Base-by-base conservation (phyloP, 805 yeast genomes). In the Tetrapisispora namnaoensis region DNA sequence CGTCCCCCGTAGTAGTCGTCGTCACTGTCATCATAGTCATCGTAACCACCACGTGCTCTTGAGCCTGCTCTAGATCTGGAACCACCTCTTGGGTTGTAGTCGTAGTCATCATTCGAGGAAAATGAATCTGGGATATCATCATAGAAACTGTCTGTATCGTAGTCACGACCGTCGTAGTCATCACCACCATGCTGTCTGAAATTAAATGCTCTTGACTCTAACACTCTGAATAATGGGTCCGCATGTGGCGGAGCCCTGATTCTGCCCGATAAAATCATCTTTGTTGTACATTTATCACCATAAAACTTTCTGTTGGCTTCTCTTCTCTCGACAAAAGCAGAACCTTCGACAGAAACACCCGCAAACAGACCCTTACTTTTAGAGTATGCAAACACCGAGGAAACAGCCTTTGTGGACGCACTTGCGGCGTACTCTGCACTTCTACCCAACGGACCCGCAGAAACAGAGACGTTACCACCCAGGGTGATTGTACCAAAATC, bases 371-470 rank as follows among this genome's bases (percentile, higher is more conserved):
- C 99, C 67, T 93, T 93, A 9, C 97, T 90, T 67, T 91, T 93
- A 9, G 98, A 87, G 69, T 93, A 93, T 0, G 97, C 73, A 63
- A 90, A 93, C 16, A 93, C 83, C 13, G 98, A 95, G 2, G 98
- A 84, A 6, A 89, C 91, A 45, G 84, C 75, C 56, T 82, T 83
- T 49, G 86, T 67, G 1, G 96, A 87, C 0, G 97, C 98, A 24
- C 95, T 78, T 17, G 96, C 98, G 18, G 93, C 96, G 44, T 95
- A 96, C 68, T 93, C 99, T 2, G 97, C 98, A 59, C 86, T 89
- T 69, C 99, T 81, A 46, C 99, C 99, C 54, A 93, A 70, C 0
- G 99, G 98, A 37, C 99, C 99, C 1, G 97, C 98, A 13, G 99
- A 97, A 27, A 93, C 83, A 18, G 96, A 87, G 34, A 91, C 75